Base-by-base conservation (phyloP, 1,284 basidiomycete genomes). In the Ceratobasidium sp. region DNA sequence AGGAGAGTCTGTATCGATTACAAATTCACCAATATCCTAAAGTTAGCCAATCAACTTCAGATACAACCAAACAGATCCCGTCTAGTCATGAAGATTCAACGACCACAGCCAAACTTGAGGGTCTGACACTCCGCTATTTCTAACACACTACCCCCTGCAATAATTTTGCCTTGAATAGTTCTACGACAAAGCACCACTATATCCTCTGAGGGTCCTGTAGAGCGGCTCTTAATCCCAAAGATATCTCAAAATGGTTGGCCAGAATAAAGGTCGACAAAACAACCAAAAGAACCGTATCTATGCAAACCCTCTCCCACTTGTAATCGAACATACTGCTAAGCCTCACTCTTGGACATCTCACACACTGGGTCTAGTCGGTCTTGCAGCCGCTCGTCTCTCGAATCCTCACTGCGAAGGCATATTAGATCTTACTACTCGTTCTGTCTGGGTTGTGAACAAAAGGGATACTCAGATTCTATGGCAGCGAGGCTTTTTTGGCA, bases 401-500 rank as follows among this genome's bases (percentile, higher is more conserved):
- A 90, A 87, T 74, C 88, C 90, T 1, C 85, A 88, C 69, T 88
- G 88, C 76, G 85, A 87, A 78, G 94, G 92, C 3, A 78, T 88
- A 4, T 90, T 92, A 74, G 95, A 97, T 78, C 80, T 85, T 0
- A 78, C 85, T 0, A 94, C 94, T 18, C 87, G 87, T 38, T 92
- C 91, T 0, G 91, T 97, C 9, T 96, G 94, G 93, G 85, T 97
- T 0, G 82, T 85, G 0, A 86, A 90, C 73, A 79, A 83, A 28
- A 83, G 81, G 26, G 88, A 94, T 79, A 87, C 88, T 44, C 84
- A 84, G 76, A 82, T 91, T 0, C 85, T 99, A 30, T 99, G 98
- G 93, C 85, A 88, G 54, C 84, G 92, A 73, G 97, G 98, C 0
- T 98, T 98, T 84, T 99, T 98, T 80, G 97, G 98, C 23, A 99